A percentile compares a stretch with the other conserved stretches of the same genome.
Evolutionary conservation across 1,284 basidiomycete species (phyloP).

Genomic region (Sporisorium reilianum): DNA sequence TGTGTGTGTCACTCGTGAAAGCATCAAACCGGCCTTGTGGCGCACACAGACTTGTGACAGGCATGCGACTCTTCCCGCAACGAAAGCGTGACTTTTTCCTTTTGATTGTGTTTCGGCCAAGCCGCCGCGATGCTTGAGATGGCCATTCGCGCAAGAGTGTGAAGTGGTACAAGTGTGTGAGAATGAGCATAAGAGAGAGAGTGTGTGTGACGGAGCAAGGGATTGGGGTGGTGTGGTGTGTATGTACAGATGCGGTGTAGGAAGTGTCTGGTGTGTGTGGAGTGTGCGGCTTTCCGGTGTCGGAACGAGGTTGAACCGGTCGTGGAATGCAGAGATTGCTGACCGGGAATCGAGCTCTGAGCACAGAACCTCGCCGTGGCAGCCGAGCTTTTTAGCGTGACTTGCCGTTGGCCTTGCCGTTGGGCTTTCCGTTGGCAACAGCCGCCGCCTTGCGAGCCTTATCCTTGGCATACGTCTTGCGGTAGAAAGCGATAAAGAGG

Average conservation of each 20-base stretch:
- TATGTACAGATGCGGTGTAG: not conserved
- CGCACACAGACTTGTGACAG: too few species aligned
- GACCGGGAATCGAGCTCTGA: not conserved
- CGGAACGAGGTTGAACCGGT: not conserved
- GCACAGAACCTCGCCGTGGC: not conserved
- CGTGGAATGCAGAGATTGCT: not conserved
- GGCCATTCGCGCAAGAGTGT: not conserved
- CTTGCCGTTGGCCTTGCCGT: constrained; percentile 23
- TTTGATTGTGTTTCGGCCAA: not conserved
- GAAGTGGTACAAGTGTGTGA: not conserved
- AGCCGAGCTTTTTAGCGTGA: not conserved
- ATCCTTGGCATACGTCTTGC: constrained; percentile 66
- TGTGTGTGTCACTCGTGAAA: too few species aligned
- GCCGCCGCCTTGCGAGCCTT: constrained; percentile 34
- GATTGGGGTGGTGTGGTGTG: not conserved
- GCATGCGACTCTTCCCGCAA: too few species aligned
- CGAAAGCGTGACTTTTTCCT: too few species aligned
- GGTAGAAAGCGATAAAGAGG: constrained; percentile 70
- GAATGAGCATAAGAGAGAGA: not conserved
- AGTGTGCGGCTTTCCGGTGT: not conserved
- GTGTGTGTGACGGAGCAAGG: not conserved
- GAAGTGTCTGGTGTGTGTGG: not conserved
- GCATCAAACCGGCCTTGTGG: too few species aligned
- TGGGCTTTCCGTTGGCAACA: constrained; percentile 27
- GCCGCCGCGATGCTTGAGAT: too few species aligned